Conservation (phyloP, 106 monocot genomes). For the Phalaenopsis equestris region DNA sequence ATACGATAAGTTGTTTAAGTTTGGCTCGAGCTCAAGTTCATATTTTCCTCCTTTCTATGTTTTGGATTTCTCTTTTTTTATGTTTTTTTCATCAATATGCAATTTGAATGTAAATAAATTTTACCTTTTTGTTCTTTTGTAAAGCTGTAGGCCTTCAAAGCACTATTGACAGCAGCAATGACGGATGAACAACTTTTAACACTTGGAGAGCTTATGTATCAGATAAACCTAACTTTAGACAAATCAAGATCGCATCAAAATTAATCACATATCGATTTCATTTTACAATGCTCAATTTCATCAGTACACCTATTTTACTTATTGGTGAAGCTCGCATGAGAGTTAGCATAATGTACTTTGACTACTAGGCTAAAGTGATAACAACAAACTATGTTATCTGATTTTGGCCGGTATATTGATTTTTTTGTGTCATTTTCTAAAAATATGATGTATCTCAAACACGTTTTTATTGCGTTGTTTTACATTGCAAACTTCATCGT, state of each 20-base stretch:
- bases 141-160: conserved; percentile 67
- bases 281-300: too few species aligned
- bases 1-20: background rate
- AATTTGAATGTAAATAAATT: background rate
- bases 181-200: conserved; percentile 79
- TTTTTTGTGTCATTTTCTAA: background rate
- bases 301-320: too few species aligned
- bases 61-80: background rate
- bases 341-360: too few species aligned
- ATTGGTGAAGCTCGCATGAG: too few species aligned
- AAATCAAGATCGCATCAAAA: background rate
- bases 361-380: too few species aligned
- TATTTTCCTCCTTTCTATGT: background rate
- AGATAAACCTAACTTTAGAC: conserved; percentile 28
- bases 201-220: conserved; percentile 96
- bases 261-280: background rate
- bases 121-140: background rate
- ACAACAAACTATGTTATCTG: too few species aligned
- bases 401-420: too few species aligned
- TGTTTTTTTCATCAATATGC: background rate
- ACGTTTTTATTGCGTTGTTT: background rate
- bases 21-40: background rate
- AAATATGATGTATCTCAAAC: too few species aligned
- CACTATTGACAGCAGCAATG: conserved; percentile 65
- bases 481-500: background rate